These are phyloP conservation scores for Diplodia intermedia DNA, from an alignment of 2,329 filamentous ascomycete genomes.

Conservation along the genomic window DNA sequence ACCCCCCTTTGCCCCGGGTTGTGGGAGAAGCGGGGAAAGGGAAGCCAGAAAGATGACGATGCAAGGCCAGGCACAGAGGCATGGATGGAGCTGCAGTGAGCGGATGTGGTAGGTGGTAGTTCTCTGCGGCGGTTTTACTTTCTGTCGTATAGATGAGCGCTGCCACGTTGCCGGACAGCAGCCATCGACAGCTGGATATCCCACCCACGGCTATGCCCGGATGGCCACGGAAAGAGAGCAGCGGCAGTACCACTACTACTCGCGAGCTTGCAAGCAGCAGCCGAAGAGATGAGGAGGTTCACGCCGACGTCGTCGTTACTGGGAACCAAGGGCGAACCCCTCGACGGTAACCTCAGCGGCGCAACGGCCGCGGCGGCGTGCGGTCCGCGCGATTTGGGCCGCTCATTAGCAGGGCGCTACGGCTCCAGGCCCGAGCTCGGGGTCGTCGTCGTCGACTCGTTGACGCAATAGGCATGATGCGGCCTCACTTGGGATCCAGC, in stretches of 20 bases:
- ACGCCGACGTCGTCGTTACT: neutral
- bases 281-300: neutral
- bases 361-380: slow-evolving; percentile 15
- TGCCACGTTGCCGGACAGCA: neutral
- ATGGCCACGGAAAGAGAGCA: neutral
- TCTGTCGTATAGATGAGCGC: neutral
- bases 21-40: neutral
- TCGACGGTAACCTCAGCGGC: slow-evolving; percentile 3
- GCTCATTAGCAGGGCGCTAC: neutral
- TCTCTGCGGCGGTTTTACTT: neutral
- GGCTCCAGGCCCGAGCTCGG: slow-evolving; percentile 6
- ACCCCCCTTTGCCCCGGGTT: neutral
- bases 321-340: slow-evolving; percentile 10
- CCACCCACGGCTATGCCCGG: neutral
- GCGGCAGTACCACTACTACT: neutral
- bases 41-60: neutral
- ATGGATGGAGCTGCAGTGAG: neutral
- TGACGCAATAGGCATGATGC: neutral
- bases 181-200: neutral
- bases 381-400: slow-evolving; percentile 23
- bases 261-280: neutral
- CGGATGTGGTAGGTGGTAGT: neutral
- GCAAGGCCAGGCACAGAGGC: neutral
- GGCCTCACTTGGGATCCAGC: neutral
- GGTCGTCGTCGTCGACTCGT: too few species aligned